Evolutionary conservation across 768 basidiomycete species (phyloP).

Genomic region (Galerina sulciceps): DNA sequence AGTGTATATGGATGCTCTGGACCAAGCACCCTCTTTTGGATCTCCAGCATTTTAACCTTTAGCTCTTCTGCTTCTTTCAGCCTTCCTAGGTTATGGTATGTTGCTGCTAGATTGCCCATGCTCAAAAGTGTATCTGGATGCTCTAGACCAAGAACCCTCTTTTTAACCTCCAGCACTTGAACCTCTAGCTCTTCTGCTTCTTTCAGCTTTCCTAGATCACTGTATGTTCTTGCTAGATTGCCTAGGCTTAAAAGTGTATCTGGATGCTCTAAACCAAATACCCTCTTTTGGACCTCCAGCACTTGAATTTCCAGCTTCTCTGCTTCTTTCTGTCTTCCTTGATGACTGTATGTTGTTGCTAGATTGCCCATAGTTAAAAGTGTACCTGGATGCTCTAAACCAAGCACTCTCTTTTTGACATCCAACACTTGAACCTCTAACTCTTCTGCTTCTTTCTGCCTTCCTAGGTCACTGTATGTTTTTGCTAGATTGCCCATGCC

Average conservation of each 20-base stretch:
- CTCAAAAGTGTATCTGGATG: no score
- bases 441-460: not conserved
- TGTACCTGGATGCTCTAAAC: not conserved
- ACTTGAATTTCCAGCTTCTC: not conserved
- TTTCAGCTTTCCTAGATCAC: not conserved
- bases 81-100: no score
- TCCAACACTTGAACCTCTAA: not conserved
- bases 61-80: no score
- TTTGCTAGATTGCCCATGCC: slow-evolving; percentile 3
- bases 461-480: not conserved
- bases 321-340: not conserved
- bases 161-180: no score
- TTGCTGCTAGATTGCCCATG: no score
- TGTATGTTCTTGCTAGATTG: not conserved
- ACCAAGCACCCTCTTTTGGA: no score
- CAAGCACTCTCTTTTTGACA: not conserved
- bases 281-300: not conserved
- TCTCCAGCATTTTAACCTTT: no score
- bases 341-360: not conserved
- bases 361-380: not conserved
- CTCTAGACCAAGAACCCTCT: no score
- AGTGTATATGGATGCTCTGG: no score
- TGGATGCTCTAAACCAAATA: not conserved
- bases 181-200: not conserved
- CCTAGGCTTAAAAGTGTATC: not conserved